A percentile compares a stretch with the other conserved stretches of the same genome.
Conservation (phyloP, 352 stramenopile species). For the Globisporangium nunn region DNA sequence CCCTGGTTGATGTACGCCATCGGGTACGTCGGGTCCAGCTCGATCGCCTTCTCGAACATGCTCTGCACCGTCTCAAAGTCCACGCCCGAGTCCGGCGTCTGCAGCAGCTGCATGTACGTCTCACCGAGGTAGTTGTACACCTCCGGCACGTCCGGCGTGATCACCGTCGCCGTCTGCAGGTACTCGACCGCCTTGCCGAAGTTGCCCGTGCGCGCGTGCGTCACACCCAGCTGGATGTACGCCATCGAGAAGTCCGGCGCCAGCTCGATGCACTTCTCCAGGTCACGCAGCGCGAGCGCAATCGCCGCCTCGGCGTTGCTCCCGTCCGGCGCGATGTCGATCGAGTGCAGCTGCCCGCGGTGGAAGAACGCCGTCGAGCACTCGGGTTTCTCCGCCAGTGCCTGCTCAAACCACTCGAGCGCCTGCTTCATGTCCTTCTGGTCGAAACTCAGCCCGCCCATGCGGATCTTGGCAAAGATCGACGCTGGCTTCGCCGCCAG, state of each 20-base stretch:
- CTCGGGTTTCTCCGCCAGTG: slow-evolving; percentile 49
- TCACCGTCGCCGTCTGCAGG: slow-evolving; percentile 45
- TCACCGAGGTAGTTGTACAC: slow-evolving; percentile 86
- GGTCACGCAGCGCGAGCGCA: slow-evolving; percentile 45
- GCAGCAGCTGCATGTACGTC: slow-evolving; percentile 82
- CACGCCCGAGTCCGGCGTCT: slow-evolving; percentile 37
- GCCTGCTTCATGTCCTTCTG: slow-evolving; percentile 72
- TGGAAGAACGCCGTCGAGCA: slow-evolving; percentile 79
- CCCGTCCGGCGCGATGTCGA: slow-evolving; percentile 53
- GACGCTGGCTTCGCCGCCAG: slow-evolving; percentile 58
- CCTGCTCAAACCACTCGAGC: slow-evolving; percentile 72
- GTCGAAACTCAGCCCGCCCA: slow-evolving; percentile 78
- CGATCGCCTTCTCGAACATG: slow-evolving; percentile 80
- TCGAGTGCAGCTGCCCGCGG: slow-evolving; percentile 74
- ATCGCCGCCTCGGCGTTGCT: slow-evolving; percentile 46
- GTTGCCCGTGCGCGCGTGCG: slow-evolving; percentile 61
- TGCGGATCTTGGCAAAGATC: slow-evolving; percentile 77
- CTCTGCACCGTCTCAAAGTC: slow-evolving; percentile 54
- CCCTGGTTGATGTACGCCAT: slow-evolving; percentile 87
- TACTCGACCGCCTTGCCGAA: slow-evolving; percentile 69
- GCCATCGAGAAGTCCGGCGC: slow-evolving; percentile 75
- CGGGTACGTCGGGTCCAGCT: slow-evolving; percentile 71
- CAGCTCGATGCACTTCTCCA: slow-evolving; percentile 65
- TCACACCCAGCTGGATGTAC: slow-evolving; percentile 79
- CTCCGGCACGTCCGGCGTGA: slow-evolving; percentile 69